A percentile compares a stretch with the other conserved stretches of the same genome.
These are phyloP conservation scores for Boletus rufocinnamomeus DNA, from an alignment of 768 basidiomycete genomes.

Conservation along the genomic window DNA sequence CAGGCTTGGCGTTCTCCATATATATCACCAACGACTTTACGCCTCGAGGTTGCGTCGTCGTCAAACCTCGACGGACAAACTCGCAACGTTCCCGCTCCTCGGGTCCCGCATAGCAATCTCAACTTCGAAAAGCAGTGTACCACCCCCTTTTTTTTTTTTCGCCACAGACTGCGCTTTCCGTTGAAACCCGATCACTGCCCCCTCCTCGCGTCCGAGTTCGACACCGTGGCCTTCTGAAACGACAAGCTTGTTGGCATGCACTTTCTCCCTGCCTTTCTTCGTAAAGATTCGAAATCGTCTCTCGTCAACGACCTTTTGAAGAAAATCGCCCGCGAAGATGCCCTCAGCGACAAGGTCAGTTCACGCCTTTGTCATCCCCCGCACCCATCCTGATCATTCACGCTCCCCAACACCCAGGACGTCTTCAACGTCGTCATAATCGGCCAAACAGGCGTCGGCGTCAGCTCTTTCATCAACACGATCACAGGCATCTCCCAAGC, in stretches of 20 bases:
- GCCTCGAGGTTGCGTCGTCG: constrained; percentile 20
- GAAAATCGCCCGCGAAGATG: constrained; percentile 24
- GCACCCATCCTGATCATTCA: not conserved
- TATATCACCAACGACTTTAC: constrained; percentile 7
- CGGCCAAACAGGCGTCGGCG: constrained; percentile 36
- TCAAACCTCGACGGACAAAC: constrained; percentile 12
- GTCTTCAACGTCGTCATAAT: constrained; percentile 34
- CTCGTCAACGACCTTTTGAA: constrained; percentile 29
- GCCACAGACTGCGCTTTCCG: constrained; percentile 11
- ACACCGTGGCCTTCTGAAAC: not conserved
- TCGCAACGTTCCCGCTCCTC: constrained; percentile 17
- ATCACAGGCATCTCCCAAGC: constrained; percentile 25
- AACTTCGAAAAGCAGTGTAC: constrained; percentile 17
- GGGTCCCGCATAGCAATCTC: constrained; percentile 4
- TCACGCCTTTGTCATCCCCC: not conserved
- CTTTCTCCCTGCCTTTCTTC: constrained; percentile 30
- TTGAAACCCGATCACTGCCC: constrained; percentile 10
- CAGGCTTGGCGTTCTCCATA: constrained; percentile 6
- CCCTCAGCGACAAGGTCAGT: constrained; percentile 27
- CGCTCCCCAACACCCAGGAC: constrained; percentile 16
- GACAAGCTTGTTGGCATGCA: constrained; percentile 21
- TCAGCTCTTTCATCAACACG: constrained; percentile 46
- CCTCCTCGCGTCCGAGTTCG: not conserved
- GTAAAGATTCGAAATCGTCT: constrained; percentile 28
- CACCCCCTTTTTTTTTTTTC: not conserved